Base-by-base conservation (phyloP, 2,329 filamentous ascomycete species). In the Ophiosphaerella korrae region DNA sequence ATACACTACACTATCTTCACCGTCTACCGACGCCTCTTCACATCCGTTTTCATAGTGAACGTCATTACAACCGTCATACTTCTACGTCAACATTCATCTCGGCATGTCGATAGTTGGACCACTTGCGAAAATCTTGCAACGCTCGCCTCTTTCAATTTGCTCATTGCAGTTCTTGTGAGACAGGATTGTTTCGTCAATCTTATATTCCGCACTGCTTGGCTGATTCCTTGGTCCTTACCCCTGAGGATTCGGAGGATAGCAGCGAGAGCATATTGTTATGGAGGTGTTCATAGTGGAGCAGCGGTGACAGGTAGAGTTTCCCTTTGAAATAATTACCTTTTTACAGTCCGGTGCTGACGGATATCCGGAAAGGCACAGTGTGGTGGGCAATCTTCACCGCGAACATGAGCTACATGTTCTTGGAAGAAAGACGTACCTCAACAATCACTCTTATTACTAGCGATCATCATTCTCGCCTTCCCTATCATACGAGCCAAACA, bases 331-430 rank as follows among this genome's bases (percentile, higher is more conserved):
- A 29, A 29, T 8, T 29, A 29, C 3, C 26, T 29, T 29, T 7
- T 11, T 29, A 29, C 26, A 11, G 26, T 11, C 11, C 11, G 5
- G 26, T 29, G 26, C 26, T 29, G 26, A 29, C 26, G 26, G 9
- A 29, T 7, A 7, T 29, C 7, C 7, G 26, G 26, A 29, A 7
- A 29, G 26, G 68, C 1, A 69, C 64, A 3, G 24, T 59, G 13
- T 82, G 79, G 79, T 80, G 76, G 65, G 59, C 76, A 11, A 55
- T 72, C 14, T 75, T 79, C 50, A 70, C 71, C 3, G 62, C 65
- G 1, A 38, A 74, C 5, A 41, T 75, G 29, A 62, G 67, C 7
- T 53, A 53, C 31, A 56, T 66, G 13, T 71, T 66, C 52, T 37
- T 53, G 3, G 45, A 52, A 13, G 29, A 48, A 3, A 46, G 2